phyloP scores from a whole-genome alignment of 148 eudicot species.

The Cornus kousa region DNA sequence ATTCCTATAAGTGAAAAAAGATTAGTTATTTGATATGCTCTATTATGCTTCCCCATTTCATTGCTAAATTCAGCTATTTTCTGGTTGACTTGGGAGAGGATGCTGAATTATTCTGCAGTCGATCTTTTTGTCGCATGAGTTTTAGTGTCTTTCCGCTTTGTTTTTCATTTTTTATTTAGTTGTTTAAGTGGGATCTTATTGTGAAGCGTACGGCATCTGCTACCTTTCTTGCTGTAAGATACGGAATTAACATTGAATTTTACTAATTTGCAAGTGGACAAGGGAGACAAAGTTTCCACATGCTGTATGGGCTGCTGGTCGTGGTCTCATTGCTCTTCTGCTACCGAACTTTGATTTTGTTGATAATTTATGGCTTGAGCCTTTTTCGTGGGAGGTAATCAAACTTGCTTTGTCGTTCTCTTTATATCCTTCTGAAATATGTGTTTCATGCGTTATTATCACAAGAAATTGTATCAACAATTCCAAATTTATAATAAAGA shows the following conservation, averaged over 20 bases:
- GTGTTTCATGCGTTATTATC: constrained; percentile 1
- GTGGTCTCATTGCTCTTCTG: constrained; percentile 78
- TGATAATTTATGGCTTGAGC: constrained; percentile 93
- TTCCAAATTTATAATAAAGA: background rate
- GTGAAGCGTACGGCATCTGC: background rate
- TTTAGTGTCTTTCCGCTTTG: background rate
- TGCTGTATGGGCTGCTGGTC: constrained; percentile 99
- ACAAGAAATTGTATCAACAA: background rate
- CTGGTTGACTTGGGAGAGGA: no score
- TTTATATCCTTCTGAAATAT: background rate
- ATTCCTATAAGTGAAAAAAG: no score
- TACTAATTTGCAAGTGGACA: constrained; percentile 60
- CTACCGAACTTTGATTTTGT: constrained; percentile 88
- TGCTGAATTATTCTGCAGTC: background rate
- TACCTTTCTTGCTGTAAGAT: background rate
- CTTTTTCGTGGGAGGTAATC: constrained; percentile 85
- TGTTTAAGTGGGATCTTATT: background rate
- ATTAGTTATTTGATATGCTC: no score
- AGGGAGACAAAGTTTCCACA: constrained; percentile 82
- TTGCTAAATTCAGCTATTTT: no score
- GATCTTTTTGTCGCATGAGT: background rate
- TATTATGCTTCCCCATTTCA: no score
- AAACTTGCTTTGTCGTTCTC: constrained; percentile 2
- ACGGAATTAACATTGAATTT: constrained; percentile 9
- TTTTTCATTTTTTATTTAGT: background rate